These are phyloP conservation scores for Cyphellophora europaea DNA, from an alignment of 2,329 filamentous ascomycete genomes.

Conservation along the genomic window DNA sequence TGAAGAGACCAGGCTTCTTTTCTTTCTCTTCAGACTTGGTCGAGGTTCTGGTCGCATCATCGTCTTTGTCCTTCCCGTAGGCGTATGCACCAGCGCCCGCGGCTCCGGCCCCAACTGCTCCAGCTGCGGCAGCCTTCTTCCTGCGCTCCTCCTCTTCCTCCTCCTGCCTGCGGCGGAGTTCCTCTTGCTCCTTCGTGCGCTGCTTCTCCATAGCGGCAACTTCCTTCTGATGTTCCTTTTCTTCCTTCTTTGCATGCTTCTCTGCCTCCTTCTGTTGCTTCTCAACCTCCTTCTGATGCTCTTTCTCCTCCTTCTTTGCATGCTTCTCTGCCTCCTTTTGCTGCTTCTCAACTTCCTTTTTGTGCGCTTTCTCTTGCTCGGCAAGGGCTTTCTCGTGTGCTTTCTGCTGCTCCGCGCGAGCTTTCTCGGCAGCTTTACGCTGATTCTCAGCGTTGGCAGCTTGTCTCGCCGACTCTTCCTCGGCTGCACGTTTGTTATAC, in stretches of 20 bases:
- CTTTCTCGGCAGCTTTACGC: constrained; percentile 11
- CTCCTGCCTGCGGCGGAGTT: not conserved
- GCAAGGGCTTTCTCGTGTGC: constrained; percentile 8
- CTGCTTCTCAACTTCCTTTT: constrained; percentile 11
- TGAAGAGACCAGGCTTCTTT: constrained; percentile 17
- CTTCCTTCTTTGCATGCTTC: constrained; percentile 6
- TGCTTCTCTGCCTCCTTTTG: constrained; percentile 6
- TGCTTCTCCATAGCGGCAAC: constrained; percentile 5
- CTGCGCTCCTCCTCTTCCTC: constrained; percentile 1
- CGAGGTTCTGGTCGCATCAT: constrained; percentile 2
- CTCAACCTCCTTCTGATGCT: constrained; percentile 9
- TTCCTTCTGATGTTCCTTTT: constrained; percentile 6
- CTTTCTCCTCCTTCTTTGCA: constrained; percentile 5
- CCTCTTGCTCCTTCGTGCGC: constrained; percentile 7
- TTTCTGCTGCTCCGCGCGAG: constrained; percentile 9
- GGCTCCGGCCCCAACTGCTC: constrained; percentile 5
- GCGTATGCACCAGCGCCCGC: constrained; percentile 7
- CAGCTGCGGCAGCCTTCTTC: constrained; percentile 6
- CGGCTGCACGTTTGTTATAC: constrained; percentile 7
- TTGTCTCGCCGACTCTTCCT: constrained; percentile 8
- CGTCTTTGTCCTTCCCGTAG: constrained; percentile 7
- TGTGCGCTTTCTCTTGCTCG: constrained; percentile 6
- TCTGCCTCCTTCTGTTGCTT: constrained; percentile 7
- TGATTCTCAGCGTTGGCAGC: constrained; percentile 12
- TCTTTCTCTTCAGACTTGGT: constrained; percentile 5